Percentiles rank a stretch among this genome's conserved stretches.
Conservation (phyloP, 2,329 filamentous ascomycete genomes). For the Trichoderma lentiforme region DNA sequence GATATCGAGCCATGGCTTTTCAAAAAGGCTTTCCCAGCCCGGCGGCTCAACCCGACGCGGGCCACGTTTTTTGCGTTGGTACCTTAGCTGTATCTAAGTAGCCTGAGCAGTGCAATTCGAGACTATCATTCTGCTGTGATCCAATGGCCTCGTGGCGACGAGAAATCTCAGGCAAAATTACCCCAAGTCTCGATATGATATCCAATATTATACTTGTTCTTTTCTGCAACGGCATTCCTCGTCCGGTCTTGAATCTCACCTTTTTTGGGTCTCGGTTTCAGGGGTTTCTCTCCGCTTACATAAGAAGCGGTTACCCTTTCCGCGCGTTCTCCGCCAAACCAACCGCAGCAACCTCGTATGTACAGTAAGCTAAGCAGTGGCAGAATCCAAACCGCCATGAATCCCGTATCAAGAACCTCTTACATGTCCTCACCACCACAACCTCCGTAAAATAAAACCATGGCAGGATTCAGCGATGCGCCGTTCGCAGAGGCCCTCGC, state of each 20-base stretch:
- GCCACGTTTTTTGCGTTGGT: neutral
- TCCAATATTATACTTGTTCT: neutral
- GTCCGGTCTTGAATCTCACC: neutral
- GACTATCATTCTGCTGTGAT: neutral
- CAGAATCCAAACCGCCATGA: neutral
- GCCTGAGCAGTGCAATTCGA: neutral
- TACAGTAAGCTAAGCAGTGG: neutral
- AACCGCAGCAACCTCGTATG: neutral
- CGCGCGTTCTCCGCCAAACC: neutral
- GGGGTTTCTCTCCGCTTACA: neutral
- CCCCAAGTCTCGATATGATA: neutral
- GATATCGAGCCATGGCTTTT: constrained; percentile 14
- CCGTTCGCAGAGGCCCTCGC: constrained; percentile 54
- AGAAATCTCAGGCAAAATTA: neutral
- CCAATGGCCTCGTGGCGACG: neutral
- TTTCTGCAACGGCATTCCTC: neutral
- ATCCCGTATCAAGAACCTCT: neutral
- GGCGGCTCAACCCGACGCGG: neutral
- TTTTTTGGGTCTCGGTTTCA: neutral
- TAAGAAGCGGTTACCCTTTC: neutral
- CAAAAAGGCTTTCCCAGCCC: neutral
- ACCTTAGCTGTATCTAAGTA: neutral
- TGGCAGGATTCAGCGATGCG: constrained; percentile 43
- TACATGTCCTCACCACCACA: neutral
- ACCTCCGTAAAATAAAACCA: constrained; percentile 22